Evolutionary conservation across 139 green algal species (phyloP), one percentile per base, ranked within the genome.

Genomic region (Parachlorella kessleri): DNA sequence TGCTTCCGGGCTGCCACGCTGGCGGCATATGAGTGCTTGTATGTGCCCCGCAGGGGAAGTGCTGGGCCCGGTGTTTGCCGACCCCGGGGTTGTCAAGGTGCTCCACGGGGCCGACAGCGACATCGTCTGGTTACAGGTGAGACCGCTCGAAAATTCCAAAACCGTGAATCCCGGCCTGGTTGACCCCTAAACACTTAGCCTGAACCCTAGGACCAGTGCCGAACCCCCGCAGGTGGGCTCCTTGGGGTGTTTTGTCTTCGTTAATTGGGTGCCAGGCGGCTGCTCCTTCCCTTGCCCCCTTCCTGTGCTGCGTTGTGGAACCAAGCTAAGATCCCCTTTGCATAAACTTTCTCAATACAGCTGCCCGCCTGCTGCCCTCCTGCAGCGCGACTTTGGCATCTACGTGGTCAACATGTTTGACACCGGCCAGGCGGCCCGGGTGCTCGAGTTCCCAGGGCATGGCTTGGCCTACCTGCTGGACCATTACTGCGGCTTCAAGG

Each of bases 391-490:
- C 84, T 97, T 97, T 86, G 91, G 94, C 9, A 90, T 99, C 6
- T 99, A 94, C 85, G 30, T 98, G 3, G 90, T 90, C 72, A 98
- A 98, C 88, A 72, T 99, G 67, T 98, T 99, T 78, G 96, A 99
- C 87, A 99, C 95, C 18, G 94, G 92, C 2, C 91, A 97, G 83
- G 95, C 95, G 1, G 33, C 66, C 3, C 81, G 75, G 7, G 82
- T 82, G 66, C 73, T 88, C 5, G 65, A 84, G 30, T 81, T 83
- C 66, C 55, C 59, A 24, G 65, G 48, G 2, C 66, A 83, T 55
- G 90, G 90, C 26, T 84, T 99, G 63, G 93, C 84, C 0, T 86
- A 91, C 83, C 88, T 98, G 59, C 91, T 99, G 41, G 64, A 96
- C 71, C 80, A 89, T 38, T 91, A 86, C 66, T 97, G 91, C 81